Evolutionary conservation across 371 early-diverging fungal genomes (phyloP).

Genomic region (Mucor irregularis): DNA sequence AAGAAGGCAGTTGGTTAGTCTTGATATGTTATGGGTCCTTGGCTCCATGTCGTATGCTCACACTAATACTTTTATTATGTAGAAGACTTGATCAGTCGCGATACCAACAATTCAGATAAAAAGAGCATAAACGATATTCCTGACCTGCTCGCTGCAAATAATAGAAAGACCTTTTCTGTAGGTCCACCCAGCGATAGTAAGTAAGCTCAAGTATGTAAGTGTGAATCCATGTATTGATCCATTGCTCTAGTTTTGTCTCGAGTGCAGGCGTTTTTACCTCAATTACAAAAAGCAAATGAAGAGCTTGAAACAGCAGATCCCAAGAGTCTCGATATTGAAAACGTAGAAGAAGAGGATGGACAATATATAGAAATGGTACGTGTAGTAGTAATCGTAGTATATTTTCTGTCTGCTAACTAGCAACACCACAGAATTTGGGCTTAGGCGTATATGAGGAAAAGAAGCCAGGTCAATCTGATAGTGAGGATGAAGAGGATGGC

Average conservation of each 20-base stretch:
- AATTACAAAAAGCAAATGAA: constrained; percentile 58
- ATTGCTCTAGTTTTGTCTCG: constrained; percentile 43
- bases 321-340: constrained; percentile 53
- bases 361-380: constrained; percentile 69
- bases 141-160: constrained; percentile 11
- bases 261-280: constrained; percentile 59
- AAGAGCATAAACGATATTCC: constrained; percentile 13
- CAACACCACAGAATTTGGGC: constrained; percentile 48
- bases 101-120: neutral
- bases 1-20: too few relatives aligned
- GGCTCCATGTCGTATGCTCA: too few relatives aligned
- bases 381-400: neutral
- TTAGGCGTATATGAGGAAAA: constrained; percentile 59
- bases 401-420: neutral
- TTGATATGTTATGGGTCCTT: too few relatives aligned
- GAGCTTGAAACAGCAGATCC: constrained; percentile 42
- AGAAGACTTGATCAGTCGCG: constrained; percentile 4
- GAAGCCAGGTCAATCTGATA: constrained; percentile 25
- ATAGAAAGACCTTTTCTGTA: constrained; percentile 30
- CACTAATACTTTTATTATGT: too few relatives aligned
- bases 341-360: constrained; percentile 47
- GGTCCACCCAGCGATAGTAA: constrained; percentile 30
- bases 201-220: neutral
- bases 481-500: constrained; percentile 35
- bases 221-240: neutral